Percentiles rank a stretch among this genome's conserved stretches.
Conservation (phyloP, 371 early-diverging fungal genomes). For the Furculomyces boomerangus region DNA sequence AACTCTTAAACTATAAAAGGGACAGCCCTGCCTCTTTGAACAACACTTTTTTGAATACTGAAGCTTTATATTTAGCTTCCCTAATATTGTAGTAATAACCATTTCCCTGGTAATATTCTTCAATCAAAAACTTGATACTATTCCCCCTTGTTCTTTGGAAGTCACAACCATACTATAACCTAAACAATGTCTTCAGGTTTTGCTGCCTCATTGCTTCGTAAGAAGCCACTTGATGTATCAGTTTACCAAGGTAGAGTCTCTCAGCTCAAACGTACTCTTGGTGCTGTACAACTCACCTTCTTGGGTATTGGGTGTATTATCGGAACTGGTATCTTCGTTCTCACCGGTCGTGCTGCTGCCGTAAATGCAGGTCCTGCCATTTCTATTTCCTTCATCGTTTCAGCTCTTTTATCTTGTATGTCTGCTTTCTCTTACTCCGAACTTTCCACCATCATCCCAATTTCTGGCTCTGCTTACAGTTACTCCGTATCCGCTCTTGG, state of each 20-base stretch:
- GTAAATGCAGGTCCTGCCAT: slow-evolving; percentile 51
- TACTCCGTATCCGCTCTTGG: slow-evolving; percentile 58
- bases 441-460: slow-evolving; percentile 54
- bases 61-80: too few relatives aligned
- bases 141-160: too few relatives aligned
- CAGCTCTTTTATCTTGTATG: slow-evolving; percentile 38
- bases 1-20: too few relatives aligned
- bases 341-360: slow-evolving; percentile 43
- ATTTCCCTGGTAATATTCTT: too few relatives aligned
- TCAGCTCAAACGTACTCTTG: background rate
- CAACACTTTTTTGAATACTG: too few relatives aligned
- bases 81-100: too few relatives aligned
- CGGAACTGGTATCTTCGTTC: slow-evolving; percentile 23
- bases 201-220: too few relatives aligned
- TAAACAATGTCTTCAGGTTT: too few relatives aligned
- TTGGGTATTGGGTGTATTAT: slow-evolving; percentile 5
- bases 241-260: background rate
- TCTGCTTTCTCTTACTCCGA: slow-evolving; percentile 56
- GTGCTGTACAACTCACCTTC: slow-evolving; percentile 11
- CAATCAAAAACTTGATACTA: too few relatives aligned
- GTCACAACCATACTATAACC: too few relatives aligned
- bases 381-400: slow-evolving; percentile 42
- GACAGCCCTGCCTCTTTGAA: too few relatives aligned
- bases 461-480: slow-evolving; percentile 56
- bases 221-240: background rate